Evolutionary conservation across 2,329 filamentous ascomycete genomes (phyloP).

Genomic region (Pseudocercospora eumusae): DNA sequence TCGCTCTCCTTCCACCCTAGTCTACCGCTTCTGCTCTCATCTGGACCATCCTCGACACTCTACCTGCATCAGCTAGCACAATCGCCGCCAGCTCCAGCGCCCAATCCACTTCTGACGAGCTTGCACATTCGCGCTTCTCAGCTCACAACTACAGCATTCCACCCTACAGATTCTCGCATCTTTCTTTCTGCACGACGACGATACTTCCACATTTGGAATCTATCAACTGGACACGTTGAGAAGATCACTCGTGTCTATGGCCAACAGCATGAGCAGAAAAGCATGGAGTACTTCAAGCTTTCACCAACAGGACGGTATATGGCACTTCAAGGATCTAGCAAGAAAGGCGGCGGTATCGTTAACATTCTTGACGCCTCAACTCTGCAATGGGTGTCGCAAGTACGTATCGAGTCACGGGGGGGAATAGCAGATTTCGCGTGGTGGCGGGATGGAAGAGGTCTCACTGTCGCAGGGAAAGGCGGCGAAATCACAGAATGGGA

Average conservation of each 20-base stretch:
- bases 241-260: conserved; percentile 77
- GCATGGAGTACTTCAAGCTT: conserved; percentile 86
- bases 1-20: conserved; percentile 87
- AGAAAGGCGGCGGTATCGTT: conserved; percentile 83
- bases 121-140: conserved; percentile 82
- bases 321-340: conserved; percentile 74
- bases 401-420: conserved; percentile 75
- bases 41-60: conserved; percentile 80
- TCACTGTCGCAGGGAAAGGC: conserved; percentile 80
- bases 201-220: conserved; percentile 94
- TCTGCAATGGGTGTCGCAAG: conserved; percentile 83
- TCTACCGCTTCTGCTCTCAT: conserved; percentile 85
- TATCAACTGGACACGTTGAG: conserved; percentile 76
- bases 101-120: conserved; percentile 87
- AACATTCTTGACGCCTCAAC: conserved; percentile 80
- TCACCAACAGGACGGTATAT: conserved; percentile 86
- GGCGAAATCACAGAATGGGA: conserved; percentile 91
- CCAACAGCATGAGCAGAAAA: conserved; percentile 77
- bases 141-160: conserved; percentile 80
- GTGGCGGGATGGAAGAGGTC: conserved; percentile 82
- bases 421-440: conserved; percentile 90
- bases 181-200: conserved; percentile 84
- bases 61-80: conserved; percentile 85
- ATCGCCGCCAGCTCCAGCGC: conserved; percentile 67
- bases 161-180: conserved; percentile 70